Base-by-base conservation (phyloP, 176 grass and related monocot genomes). In the Cenchrus americanus region DNA sequence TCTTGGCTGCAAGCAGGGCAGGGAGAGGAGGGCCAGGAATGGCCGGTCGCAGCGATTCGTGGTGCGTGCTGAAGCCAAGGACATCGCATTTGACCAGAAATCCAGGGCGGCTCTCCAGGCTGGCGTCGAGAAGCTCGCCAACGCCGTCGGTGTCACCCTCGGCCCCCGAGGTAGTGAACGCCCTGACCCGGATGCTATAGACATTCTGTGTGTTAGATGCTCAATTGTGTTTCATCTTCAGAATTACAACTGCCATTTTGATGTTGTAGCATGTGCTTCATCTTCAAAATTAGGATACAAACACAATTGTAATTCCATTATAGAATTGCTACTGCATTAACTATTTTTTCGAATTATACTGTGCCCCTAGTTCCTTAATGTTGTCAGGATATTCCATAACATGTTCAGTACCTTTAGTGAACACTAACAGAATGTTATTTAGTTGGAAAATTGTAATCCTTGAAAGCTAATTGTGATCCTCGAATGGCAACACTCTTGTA, bases 71-170 rank as follows among this genome's bases (percentile, higher is more conserved):
- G 69, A 66, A 0, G 88, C 87, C 4, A 95, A 95, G 79, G 85
- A 92, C 10, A 95, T 95, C 70, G 90, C 93, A 40, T 92, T 95
- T 71, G 93, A 84, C 73, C 85, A 92, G 75, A 71, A 32, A n/a
- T 92, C 93, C 58, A 65, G 90, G 32, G 84, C 87, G 17, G 71
- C 82, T 34, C 78, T 95, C 43, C 87, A 92, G 77, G 64, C 87
- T 14, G 90, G 93, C 11, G 76, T 95, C 41, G 88, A 92, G 80
- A 95, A 92, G 88, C 93, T 95, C 46, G 93, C 93, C 24, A 86
- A 90, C 30, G 93, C 90, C 60, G 90, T 95, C 34, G 88, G 88
- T 14, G 90, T 95, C 51, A 95, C 93, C 51, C 90, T 95, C 30
- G 93, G 93, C 8, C 93, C 93, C 2, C 82, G 85, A 88, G 93